These are phyloP conservation scores for Colletotrichum destructivum DNA, from an alignment of 2,329 filamentous ascomycete genomes.

Conservation along the genomic window DNA sequence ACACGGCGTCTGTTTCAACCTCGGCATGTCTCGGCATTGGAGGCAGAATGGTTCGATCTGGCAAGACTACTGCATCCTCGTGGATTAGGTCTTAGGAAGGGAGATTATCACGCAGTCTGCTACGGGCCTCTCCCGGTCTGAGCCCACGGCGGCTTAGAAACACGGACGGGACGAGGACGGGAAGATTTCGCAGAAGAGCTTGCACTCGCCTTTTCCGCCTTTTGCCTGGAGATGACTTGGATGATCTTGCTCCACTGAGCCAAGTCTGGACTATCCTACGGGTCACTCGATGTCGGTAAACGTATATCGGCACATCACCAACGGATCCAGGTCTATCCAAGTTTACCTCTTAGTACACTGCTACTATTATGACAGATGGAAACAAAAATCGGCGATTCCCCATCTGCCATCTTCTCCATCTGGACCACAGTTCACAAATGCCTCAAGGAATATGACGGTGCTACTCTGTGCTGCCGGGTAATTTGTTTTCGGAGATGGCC, in stretches of 20 bases:
- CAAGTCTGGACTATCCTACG: neutral
- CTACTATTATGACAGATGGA: neutral
- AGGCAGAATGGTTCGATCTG: slow-evolving; percentile 14
- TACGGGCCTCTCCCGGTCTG: neutral
- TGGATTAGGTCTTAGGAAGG: slow-evolving; percentile 6
- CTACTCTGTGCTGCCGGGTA: too few relatives aligned
- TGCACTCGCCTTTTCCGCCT: neutral
- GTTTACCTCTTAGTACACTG: too few relatives aligned
- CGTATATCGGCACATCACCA: neutral
- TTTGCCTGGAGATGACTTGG: neutral
- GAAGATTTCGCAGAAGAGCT: neutral
- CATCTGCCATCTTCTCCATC: neutral
- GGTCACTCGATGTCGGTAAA: too few relatives aligned
- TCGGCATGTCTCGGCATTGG: slow-evolving; percentile 27
- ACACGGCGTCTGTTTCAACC: slow-evolving; percentile 31
- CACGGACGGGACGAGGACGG: neutral
- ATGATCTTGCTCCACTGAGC: neutral
- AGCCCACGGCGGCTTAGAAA: neutral
- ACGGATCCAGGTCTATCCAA: too few relatives aligned
- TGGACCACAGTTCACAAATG: neutral
- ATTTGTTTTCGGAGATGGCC: neutral
- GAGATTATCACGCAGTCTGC: slow-evolving; percentile 6
- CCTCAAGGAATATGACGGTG: too few relatives aligned
- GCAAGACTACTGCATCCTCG: neutral
- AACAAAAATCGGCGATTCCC: neutral